Evolutionary conservation across 169 alveolate species (phyloP).

Genomic region (Cystoisospora suis): DNA sequence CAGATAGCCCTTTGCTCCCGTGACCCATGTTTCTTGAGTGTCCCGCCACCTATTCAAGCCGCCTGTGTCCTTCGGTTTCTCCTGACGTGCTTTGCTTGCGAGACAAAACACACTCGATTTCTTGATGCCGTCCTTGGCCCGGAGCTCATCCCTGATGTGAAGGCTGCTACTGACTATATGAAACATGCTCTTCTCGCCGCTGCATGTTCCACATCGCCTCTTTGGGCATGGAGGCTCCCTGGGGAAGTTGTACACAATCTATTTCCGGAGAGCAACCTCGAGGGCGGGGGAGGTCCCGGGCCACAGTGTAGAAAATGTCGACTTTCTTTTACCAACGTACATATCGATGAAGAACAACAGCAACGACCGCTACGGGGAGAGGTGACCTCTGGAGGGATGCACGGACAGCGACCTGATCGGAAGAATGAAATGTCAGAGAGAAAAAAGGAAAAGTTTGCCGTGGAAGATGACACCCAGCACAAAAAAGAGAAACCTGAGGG

Average conservation of each 20-base stretch:
- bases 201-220: neutral
- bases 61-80: neutral
- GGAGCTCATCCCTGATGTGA: neutral
- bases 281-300: too few species aligned
- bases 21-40: neutral
- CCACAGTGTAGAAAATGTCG: too few species aligned
- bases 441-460: too few species aligned
- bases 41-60: neutral
- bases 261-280: too few species aligned
- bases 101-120: neutral
- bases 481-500: too few species aligned
- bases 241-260: neutral
- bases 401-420: too few species aligned
- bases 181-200: neutral
- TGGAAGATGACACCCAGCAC: too few species aligned
- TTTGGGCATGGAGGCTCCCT: neutral
- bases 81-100: neutral
- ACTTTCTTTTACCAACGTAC: too few species aligned
- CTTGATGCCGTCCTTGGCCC: constrained; percentile 16
- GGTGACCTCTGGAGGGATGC: too few species aligned
- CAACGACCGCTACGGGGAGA: too few species aligned
- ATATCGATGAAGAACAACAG: too few species aligned
- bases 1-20: neutral
- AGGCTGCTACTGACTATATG: neutral
- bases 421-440: too few species aligned